phyloP scores from a whole-genome alignment of 257 asterid genomes.

The Salvia splendens region DNA sequence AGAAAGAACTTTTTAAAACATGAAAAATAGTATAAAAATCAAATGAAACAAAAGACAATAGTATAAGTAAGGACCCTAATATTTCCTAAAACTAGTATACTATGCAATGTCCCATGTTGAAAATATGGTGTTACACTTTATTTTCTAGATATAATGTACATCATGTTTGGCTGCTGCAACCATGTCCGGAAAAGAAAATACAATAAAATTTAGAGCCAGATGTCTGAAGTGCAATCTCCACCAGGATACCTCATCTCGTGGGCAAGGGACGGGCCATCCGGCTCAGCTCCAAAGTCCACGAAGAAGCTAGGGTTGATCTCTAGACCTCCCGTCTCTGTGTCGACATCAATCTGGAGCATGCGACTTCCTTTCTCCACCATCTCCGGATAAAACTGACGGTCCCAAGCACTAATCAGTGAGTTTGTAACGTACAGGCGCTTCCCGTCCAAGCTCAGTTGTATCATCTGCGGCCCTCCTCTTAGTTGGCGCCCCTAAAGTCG shows the following conservation, averaged over 20 bases:
- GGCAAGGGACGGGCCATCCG: constrained; percentile 86
- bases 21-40: too few relatives aligned
- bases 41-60: too few relatives aligned
- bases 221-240: constrained; percentile 98
- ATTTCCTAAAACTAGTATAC: too few relatives aligned
- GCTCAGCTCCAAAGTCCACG: constrained; percentile 85
- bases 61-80: too few relatives aligned
- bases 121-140: too few relatives aligned
- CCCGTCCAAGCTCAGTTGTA: constrained; percentile 93
- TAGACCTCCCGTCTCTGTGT: constrained; percentile 79
- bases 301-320: constrained; percentile 63
- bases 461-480: constrained; percentile 98
- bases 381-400: constrained; percentile 85
- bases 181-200: too few relatives aligned
- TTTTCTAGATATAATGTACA: too few relatives aligned
- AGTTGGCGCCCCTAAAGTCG: constrained; percentile 57
- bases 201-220: constrained; percentile 47
- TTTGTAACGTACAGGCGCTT: constrained; percentile 82
- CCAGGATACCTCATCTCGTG: constrained; percentile 99
- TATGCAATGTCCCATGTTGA: too few relatives aligned
- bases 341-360: constrained; percentile 79
- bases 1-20: too few relatives aligned
- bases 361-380: constrained; percentile 76
- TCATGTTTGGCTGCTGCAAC: too few relatives aligned
- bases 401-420: constrained; percentile 93